Conservation (phyloP, 371 early-diverging fungal species). For the Actinomortierella ambigua region DNA sequence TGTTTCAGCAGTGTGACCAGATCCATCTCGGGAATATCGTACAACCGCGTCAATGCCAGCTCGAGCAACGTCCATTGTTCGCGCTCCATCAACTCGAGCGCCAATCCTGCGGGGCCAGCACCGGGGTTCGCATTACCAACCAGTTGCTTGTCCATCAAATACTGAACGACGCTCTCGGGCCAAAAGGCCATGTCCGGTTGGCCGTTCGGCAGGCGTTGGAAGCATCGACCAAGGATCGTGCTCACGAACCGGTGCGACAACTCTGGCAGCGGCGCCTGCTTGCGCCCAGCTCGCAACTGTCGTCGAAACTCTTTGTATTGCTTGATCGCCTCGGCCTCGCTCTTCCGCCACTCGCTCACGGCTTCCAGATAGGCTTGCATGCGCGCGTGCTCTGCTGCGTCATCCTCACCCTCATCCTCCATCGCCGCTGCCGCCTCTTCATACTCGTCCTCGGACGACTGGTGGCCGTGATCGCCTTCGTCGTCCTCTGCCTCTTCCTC, state of each 20-base stretch:
- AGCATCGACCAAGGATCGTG: slow-evolving; percentile 49
- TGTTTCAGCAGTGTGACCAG: slow-evolving; percentile 53
- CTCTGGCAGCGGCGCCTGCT: slow-evolving; percentile 34
- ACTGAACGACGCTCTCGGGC: slow-evolving; percentile 58
- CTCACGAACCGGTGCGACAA: slow-evolving; percentile 59
- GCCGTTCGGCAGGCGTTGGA: slow-evolving; percentile 31
- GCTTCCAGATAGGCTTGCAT: slow-evolving; percentile 19
- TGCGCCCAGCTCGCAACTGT: slow-evolving; percentile 22
- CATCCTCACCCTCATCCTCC: slow-evolving; percentile 17
- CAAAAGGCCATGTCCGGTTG: slow-evolving; percentile 53
- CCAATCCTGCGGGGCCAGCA: slow-evolving; percentile 55
- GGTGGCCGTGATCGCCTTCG: not conserved
- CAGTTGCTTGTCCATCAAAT: slow-evolving; percentile 53
- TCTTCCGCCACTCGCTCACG: slow-evolving; percentile 21
- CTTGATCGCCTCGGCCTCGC: slow-evolving; percentile 16
- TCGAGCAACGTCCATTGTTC: slow-evolving; percentile 59
- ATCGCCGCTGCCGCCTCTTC: slow-evolving; percentile 9
- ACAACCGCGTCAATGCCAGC: slow-evolving; percentile 53
- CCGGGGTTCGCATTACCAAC: slow-evolving; percentile 51
- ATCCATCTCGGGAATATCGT: slow-evolving; percentile 66
- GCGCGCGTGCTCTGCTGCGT: slow-evolving; percentile 14
- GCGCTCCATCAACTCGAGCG: slow-evolving; percentile 54
- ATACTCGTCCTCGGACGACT: slow-evolving; percentile 20
- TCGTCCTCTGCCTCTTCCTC: slow-evolving; percentile 23
- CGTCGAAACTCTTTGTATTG: slow-evolving; percentile 23